Conservation (phyloP, 208 protist species). For the Trypanosoma avium region DNA sequence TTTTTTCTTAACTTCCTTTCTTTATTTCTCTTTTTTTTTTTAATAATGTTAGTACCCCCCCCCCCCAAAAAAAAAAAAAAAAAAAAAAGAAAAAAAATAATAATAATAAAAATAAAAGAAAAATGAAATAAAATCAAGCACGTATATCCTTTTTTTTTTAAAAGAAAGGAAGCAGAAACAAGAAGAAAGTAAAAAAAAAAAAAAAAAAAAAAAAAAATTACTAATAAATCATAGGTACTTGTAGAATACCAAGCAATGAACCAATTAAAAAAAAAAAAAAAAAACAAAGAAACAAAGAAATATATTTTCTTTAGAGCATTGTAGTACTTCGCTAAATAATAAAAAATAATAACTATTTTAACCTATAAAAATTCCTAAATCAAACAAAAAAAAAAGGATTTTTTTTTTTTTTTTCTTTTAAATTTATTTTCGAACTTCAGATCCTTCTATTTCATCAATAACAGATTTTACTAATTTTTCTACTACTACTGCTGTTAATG, state of each 20-base stretch:
- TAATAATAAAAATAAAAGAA: background rate
- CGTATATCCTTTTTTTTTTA: no score
- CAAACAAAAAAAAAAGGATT: no score
- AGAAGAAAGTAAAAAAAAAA: constrained; percentile 1
- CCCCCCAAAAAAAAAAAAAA: background rate
- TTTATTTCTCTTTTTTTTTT: background rate
- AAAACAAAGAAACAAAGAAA: constrained; percentile 4
- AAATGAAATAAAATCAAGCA: background rate
- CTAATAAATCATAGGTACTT: background rate
- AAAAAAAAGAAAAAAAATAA: background rate
- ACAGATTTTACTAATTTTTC: constrained; percentile 48
- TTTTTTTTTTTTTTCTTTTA: constrained; percentile 22
- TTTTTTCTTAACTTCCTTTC: background rate
- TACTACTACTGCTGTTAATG: constrained; percentile 53
- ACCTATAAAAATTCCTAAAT: no score
- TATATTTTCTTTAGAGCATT: no score
- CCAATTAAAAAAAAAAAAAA: constrained; percentile 1
- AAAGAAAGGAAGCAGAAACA: no score
- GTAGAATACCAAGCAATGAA: background rate
- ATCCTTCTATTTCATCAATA: constrained; percentile 5
- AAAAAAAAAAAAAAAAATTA: constrained; percentile 9
- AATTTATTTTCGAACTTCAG: background rate
- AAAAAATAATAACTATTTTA: no score
- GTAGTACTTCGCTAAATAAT: no score
- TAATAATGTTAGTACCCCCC: background rate